Evolutionary conservation across 129 eudicot genomes (phyloP).

Genomic region (Chrysanthemum makinoi): DNA sequence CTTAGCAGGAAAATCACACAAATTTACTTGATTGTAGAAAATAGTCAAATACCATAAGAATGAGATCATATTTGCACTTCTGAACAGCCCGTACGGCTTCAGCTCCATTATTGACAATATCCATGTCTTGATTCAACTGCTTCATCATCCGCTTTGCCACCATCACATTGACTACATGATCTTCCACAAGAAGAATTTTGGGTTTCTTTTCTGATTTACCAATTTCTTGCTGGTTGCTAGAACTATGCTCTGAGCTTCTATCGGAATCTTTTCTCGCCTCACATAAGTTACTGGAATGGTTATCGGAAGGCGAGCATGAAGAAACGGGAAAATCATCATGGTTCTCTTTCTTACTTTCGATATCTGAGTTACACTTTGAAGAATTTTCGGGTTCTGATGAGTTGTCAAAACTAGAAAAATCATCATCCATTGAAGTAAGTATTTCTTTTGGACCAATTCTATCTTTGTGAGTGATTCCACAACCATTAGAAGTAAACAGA

Average conservation of each 20-base stretch:
- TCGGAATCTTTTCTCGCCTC: constrained; percentile 28
- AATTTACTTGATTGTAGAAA: neutral
- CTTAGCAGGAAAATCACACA: too few species aligned
- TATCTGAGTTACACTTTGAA: constrained; percentile 25
- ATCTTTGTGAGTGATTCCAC: constrained; percentile 40
- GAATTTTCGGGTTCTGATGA: constrained; percentile 38
- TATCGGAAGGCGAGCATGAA: constrained; percentile 20
- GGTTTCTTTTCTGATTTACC: constrained; percentile 36
- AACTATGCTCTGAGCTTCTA: constrained; percentile 37
- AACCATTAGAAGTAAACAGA: constrained; percentile 47
- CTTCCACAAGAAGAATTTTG: constrained; percentile 93
- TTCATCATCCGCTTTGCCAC: constrained; percentile 83
- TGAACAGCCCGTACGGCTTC: constrained; percentile 92
- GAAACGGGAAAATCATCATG: constrained; percentile 17
- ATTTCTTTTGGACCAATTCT: constrained; percentile 36
- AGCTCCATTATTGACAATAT: constrained; percentile 84
- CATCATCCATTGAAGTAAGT: constrained; percentile 38
- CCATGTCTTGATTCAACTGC: constrained; percentile 77
- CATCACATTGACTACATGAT: constrained; percentile 80
- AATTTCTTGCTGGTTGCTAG: constrained; percentile 41
- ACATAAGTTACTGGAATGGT: neutral
- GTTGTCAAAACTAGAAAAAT: constrained; percentile 29
- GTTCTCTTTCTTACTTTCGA: constrained; percentile 24
- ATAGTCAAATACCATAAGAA: constrained; percentile 60
- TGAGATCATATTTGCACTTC: constrained; percentile 50